These are phyloP conservation scores for Pulveroboletus frians DNA, from an alignment of 768 basidiomycete species.

Conservation along the genomic window DNA sequence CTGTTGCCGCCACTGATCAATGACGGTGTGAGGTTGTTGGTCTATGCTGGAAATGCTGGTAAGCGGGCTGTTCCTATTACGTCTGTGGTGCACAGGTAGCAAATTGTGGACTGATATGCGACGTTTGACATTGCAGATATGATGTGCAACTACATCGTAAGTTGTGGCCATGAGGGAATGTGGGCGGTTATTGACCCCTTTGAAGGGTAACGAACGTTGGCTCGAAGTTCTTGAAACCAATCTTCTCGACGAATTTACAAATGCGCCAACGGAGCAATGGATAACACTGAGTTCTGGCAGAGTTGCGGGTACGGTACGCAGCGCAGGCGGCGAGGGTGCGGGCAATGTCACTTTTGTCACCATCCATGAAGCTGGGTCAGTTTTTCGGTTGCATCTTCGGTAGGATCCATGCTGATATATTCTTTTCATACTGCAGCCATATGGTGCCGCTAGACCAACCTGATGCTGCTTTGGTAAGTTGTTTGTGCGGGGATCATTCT, in stretches of 20 bases:
- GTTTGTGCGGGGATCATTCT: neutral
- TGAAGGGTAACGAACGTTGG: slow-evolving; percentile 75
- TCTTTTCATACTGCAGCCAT: slow-evolving; percentile 45
- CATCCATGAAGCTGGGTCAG: slow-evolving; percentile 77
- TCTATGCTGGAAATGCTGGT: slow-evolving; percentile 88
- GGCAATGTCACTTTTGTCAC: slow-evolving; percentile 85
- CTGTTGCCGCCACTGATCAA: slow-evolving; percentile 79
- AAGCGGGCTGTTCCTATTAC: slow-evolving; percentile 19
- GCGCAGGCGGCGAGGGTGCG: slow-evolving; percentile 61
- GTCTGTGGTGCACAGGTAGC: neutral
- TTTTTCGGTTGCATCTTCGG: neutral
- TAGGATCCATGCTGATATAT: slow-evolving; percentile 1
- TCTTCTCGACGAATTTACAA: slow-evolving; percentile 58
- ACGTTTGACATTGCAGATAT: slow-evolving; percentile 45
- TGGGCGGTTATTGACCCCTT: neutral
- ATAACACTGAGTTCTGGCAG: slow-evolving; percentile 46
- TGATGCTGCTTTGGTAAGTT: slow-evolving; percentile 70
- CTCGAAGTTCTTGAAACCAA: slow-evolving; percentile 54
- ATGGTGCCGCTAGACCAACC: slow-evolving; percentile 92
- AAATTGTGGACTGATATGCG: slow-evolving; percentile 11
- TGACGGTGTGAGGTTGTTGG: slow-evolving; percentile 74
- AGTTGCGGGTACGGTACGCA: slow-evolving; percentile 62
- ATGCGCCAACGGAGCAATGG: slow-evolving; percentile 51
- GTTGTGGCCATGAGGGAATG: slow-evolving; percentile 8
- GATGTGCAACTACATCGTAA: slow-evolving; percentile 82